These are phyloP conservation scores for Cruciata laevipes DNA, from an alignment of 257 asterid species.

Conservation along the genomic window DNA sequence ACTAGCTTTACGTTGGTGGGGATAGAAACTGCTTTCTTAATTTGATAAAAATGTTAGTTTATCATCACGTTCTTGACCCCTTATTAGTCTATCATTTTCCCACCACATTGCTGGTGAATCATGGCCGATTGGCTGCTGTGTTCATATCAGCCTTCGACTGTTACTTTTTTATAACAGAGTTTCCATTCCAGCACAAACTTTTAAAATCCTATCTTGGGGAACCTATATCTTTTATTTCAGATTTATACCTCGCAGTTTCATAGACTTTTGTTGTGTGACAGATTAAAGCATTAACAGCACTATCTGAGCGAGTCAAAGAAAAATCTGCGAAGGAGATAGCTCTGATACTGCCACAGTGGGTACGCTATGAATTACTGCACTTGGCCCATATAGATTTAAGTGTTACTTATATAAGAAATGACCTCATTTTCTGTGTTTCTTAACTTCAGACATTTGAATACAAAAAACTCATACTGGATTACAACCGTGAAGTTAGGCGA, in stretches of 20 bases:
- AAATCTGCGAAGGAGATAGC: conserved; percentile 62
- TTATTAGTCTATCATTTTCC: neutral
- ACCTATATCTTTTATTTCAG: neutral
- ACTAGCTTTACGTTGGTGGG: conserved; percentile 1
- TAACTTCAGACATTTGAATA: conserved; percentile 78
- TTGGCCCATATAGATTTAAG: too few species aligned
- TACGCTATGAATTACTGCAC: conserved; percentile 23
- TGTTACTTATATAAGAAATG: neutral
- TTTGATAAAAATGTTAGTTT: neutral
- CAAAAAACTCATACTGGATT: conserved; percentile 84
- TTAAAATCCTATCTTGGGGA: too few species aligned
- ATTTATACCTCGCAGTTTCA: conserved; percentile 17
- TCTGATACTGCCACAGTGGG: conserved; percentile 82
- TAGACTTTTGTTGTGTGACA: conserved; percentile 32
- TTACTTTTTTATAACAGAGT: too few species aligned
- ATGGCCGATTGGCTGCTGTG: too few species aligned
- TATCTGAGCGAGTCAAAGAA: conserved; percentile 64
- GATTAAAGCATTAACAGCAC: conserved; percentile 86
- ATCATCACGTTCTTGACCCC: neutral
- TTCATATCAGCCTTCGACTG: too few species aligned
- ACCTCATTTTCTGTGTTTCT: conserved; percentile 3
- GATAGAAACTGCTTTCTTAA: neutral
- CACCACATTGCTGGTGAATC: neutral
- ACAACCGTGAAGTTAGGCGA: conserved; percentile 93
- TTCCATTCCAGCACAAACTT: too few species aligned